Conservation (phyloP, 345 rosid species). For the Cardiospermum halicacabum region DNA sequence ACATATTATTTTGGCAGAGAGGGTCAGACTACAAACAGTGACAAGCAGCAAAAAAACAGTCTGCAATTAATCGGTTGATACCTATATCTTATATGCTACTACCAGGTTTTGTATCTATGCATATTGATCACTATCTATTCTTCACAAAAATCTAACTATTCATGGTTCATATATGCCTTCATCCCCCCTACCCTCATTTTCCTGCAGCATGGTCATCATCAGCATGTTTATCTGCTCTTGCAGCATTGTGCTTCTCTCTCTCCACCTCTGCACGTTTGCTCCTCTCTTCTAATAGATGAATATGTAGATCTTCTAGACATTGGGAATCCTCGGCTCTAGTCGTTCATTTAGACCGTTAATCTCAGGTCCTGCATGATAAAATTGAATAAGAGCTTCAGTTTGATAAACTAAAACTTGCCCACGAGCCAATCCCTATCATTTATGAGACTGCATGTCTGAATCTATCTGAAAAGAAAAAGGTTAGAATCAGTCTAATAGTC, state of each 20-base stretch:
- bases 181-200: slow-evolving; percentile 45
- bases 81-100: slow-evolving; percentile 2
- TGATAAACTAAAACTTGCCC: neutral
- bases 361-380: slow-evolving; percentile 76
- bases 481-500: no score
- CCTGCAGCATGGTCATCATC: slow-evolving; percentile 75
- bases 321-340: slow-evolving; percentile 80
- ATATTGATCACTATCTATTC: slow-evolving; percentile 11
- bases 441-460: no score
- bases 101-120: neutral
- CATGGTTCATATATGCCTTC: slow-evolving; percentile 49
- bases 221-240: slow-evolving; percentile 80
- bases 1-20: neutral
- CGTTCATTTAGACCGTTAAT: slow-evolving; percentile 87
- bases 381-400: neutral
- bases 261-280: slow-evolving; percentile 73
- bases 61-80: neutral
- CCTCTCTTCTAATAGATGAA: slow-evolving; percentile 75
- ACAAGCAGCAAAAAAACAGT: neutral
- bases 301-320: slow-evolving; percentile 76
- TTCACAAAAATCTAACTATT: slow-evolving; percentile 26
- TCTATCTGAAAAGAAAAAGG: no score
- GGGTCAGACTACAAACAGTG: neutral
- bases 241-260: slow-evolving; percentile 73
- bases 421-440: no score